Conservation (phyloP, 495 filamentous ascomycete genomes). For the Echria macrotheca region DNA sequence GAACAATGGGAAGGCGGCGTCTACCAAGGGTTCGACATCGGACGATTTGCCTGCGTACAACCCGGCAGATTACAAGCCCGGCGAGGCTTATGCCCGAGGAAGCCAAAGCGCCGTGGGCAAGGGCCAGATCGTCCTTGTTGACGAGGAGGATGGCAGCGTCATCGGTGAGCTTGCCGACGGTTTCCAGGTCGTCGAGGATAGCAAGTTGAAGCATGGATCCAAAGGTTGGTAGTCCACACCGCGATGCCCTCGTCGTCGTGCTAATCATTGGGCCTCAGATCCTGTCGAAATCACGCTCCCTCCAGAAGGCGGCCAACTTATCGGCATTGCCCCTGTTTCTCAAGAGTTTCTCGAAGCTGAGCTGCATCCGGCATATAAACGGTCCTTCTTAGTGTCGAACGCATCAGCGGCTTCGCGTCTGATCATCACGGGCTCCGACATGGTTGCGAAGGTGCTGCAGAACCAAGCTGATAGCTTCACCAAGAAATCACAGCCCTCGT, state of each 20-base stretch:
- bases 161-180: conserved; percentile 85
- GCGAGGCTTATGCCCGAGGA: conserved; percentile 64
- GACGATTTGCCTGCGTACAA: conserved; percentile 61
- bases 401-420: conserved; percentile 87
- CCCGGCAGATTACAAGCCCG: conserved; percentile 70
- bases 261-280: conserved; percentile 44
- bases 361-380: conserved; percentile 82
- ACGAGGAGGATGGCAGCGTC: conserved; percentile 92
- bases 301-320: conserved; percentile 60
- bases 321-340: conserved; percentile 69
- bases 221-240: conserved; percentile 58
- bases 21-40: conserved; percentile 31
- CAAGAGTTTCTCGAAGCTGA: conserved; percentile 76
- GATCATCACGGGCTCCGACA: conserved; percentile 79
- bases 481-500: conserved; percentile 65
- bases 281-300: conserved; percentile 89
- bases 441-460: conserved; percentile 69
- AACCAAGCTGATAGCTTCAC: conserved; percentile 75
- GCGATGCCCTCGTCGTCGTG: neutral
- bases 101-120: conserved; percentile 43
- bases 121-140: conserved; percentile 86
- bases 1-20: conserved; percentile 25
- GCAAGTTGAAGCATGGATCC: conserved; percentile 68
- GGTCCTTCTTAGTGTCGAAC: conserved; percentile 79
- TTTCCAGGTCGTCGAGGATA: conserved; percentile 71